Conservation (phyloP, 495 filamentous ascomycete species). For the Neurospora tetrasperma region DNA sequence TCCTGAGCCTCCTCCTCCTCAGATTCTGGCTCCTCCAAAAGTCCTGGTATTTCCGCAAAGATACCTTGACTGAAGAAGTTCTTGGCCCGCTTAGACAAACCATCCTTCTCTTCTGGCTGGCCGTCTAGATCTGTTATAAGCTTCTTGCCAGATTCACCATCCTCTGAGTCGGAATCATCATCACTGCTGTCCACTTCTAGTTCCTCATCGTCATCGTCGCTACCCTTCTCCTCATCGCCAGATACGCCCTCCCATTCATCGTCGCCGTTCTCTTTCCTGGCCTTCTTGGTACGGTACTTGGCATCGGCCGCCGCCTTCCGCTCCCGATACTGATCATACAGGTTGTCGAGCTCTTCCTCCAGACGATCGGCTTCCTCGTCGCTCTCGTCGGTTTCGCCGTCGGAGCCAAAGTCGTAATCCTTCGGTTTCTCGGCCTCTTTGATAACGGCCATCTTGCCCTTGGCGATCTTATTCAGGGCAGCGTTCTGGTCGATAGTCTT, state of each 20-base stretch:
- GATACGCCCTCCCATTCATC: constrained; percentile 90
- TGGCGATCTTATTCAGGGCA: constrained; percentile 57
- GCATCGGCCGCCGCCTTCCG: constrained; percentile 67
- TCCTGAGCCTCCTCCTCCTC: constrained; percentile 40
- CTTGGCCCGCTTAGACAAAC: constrained; percentile 70
- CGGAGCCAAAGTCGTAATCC: constrained; percentile 48
- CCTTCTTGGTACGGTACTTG: constrained; percentile 81
- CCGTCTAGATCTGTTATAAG: constrained; percentile 45
- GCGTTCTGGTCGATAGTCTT: constrained; percentile 67
- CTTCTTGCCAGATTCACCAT: constrained; percentile 22
- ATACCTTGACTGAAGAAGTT: constrained; percentile 94
- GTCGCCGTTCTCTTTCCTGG: constrained; percentile 69
- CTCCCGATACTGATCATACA: constrained; percentile 82
- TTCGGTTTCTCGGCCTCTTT: constrained; percentile 43
- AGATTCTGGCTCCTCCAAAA: constrained; percentile 44
- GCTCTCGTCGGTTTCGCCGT: constrained; percentile 46
- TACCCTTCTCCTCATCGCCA: constrained; percentile 49
- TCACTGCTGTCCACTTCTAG: constrained; percentile 48
- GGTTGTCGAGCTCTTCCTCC: constrained; percentile 69
- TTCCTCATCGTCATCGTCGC: constrained; percentile 40
- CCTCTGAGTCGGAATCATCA: constrained; percentile 42
- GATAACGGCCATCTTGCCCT: constrained; percentile 63
- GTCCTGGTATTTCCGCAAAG: constrained; percentile 67
- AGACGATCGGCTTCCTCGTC: constrained; percentile 75
- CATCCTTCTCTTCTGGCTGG: constrained; percentile 32